A percentile compares a stretch with the other conserved stretches of the same genome.
phyloP scores from a whole-genome alignment of 2,329 filamentous ascomycete genomes.

The Aspergillus sp. region DNA sequence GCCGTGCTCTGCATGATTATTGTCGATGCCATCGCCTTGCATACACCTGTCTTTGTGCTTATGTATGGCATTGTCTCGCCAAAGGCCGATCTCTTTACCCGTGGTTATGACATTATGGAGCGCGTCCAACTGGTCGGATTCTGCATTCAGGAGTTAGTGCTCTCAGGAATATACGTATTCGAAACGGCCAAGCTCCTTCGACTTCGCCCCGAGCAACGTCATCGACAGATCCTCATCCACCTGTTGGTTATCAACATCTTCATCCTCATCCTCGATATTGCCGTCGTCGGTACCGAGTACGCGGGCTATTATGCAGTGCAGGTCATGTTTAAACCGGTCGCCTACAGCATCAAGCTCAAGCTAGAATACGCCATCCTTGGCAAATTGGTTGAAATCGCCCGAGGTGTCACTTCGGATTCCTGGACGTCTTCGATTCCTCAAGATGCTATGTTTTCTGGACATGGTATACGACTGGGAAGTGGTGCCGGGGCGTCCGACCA shows the following conservation, averaged over 20 bases:
- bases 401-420: slow-evolving; percentile 1
- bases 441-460: not conserved
- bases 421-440: not conserved
- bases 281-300: slow-evolving; percentile 35
- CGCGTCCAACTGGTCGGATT: slow-evolving; percentile 48
- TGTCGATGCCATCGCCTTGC: slow-evolving; percentile 32
- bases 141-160: slow-evolving; percentile 47
- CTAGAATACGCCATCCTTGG: slow-evolving; percentile 51
- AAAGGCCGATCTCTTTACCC: slow-evolving; percentile 13
- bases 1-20: slow-evolving; percentile 40
- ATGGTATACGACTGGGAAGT: not conserved
- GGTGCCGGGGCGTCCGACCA: not conserved
- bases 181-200: slow-evolving; percentile 36
- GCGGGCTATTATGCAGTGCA: slow-evolving; percentile 35
- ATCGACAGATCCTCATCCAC: slow-evolving; percentile 16
- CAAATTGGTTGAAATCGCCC: slow-evolving; percentile 29
- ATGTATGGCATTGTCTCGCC: slow-evolving; percentile 29
- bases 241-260: slow-evolving; percentile 50
- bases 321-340: slow-evolving; percentile 34
- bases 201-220: slow-evolving; percentile 13
- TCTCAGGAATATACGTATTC: slow-evolving; percentile 46
- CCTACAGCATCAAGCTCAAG: slow-evolving; percentile 40
- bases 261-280: slow-evolving; percentile 41
- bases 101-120: slow-evolving; percentile 40
- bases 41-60: slow-evolving; percentile 35